A percentile compares a stretch with the other conserved stretches of the same genome.
phyloP scores from a whole-genome alignment of 345 rosid species.

The Chamaenerion angustifolium region DNA sequence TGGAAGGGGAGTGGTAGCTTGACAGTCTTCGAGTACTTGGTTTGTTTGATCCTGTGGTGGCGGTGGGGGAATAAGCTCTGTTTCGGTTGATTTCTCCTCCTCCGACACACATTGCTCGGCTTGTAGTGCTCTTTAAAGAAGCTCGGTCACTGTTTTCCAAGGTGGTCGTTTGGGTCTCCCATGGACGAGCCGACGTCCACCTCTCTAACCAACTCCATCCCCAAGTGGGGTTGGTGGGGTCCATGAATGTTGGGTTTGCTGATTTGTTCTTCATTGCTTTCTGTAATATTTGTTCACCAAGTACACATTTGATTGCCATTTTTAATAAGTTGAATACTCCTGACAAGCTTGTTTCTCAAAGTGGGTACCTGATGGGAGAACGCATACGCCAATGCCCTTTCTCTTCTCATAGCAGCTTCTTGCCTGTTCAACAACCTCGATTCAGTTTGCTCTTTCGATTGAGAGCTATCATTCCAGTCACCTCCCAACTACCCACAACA shows the following conservation, averaged over 20 bases:
- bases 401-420: slow-evolving; percentile 82
- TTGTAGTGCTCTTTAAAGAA: slow-evolving; percentile 40
- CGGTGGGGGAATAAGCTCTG: slow-evolving; percentile 29
- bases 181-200: slow-evolving; percentile 77
- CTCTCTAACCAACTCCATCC: slow-evolving; percentile 99
- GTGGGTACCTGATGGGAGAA: slow-evolving; percentile 66
- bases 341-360: neutral
- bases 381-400: slow-evolving; percentile 79
- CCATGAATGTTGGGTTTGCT: slow-evolving; percentile 44
- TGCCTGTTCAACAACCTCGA: slow-evolving; percentile 41
- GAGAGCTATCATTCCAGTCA: slow-evolving; percentile 52
- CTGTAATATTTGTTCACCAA: slow-evolving; percentile 24
- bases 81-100: slow-evolving; percentile 40
- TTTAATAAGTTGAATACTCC: too few relatives aligned
- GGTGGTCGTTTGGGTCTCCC: slow-evolving; percentile 35
- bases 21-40: slow-evolving; percentile 22
- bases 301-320: too few relatives aligned
- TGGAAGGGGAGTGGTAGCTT: slow-evolving; percentile 29
- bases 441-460: slow-evolving; percentile 66
- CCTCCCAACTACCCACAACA: slow-evolving; percentile 30
- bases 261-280: slow-evolving; percentile 46
- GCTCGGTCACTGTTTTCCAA: slow-evolving; percentile 36
- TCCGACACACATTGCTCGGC: slow-evolving; percentile 31
- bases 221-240: slow-evolving; percentile 66
- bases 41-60: slow-evolving; percentile 23